phyloP scores from a whole-genome alignment of 352 stramenopile species.

The Pythium rishiriense region DNA sequence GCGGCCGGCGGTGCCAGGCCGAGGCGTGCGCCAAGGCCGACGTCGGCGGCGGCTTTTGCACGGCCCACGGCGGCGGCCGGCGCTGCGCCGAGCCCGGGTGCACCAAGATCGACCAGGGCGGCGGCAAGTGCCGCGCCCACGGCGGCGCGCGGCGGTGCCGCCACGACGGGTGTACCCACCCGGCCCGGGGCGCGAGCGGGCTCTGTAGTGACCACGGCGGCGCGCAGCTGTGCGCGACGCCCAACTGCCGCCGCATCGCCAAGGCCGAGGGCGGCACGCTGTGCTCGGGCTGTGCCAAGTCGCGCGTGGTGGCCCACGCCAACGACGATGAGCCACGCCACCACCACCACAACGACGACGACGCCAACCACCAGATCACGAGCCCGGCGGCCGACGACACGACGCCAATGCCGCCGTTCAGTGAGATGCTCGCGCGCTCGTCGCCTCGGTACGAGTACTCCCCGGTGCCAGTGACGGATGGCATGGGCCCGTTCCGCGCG shows the following conservation, averaged over 20 bases:
- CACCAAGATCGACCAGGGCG: slow-evolving; percentile 81
- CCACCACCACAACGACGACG: neutral
- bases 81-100: slow-evolving; percentile 70
- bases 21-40: slow-evolving; percentile 65
- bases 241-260: slow-evolving; percentile 68
- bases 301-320: neutral
- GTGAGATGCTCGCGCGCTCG: slow-evolving; percentile 7
- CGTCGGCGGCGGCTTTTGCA: slow-evolving; percentile 83
- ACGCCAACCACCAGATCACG: neutral
- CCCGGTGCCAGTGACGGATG: neutral
- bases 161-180: slow-evolving; percentile 51
- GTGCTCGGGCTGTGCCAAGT: slow-evolving; percentile 45
- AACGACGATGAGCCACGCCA: neutral
- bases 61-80: slow-evolving; percentile 71
- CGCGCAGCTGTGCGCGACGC: slow-evolving; percentile 47
- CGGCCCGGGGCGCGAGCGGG: slow-evolving; percentile 51
- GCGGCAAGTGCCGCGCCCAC: slow-evolving; percentile 76
- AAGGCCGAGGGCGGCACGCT: slow-evolving; percentile 39
- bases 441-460: slow-evolving; percentile 5
- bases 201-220: slow-evolving; percentile 74
- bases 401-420: slow-evolving; percentile 7
- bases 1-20: slow-evolving; percentile 68
- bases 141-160: slow-evolving; percentile 68
- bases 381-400: neutral
- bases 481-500: slow-evolving; percentile 22